Conservation (phyloP, 352 stramenopile genomes). For the Elongisporangium prolatum region DNA sequence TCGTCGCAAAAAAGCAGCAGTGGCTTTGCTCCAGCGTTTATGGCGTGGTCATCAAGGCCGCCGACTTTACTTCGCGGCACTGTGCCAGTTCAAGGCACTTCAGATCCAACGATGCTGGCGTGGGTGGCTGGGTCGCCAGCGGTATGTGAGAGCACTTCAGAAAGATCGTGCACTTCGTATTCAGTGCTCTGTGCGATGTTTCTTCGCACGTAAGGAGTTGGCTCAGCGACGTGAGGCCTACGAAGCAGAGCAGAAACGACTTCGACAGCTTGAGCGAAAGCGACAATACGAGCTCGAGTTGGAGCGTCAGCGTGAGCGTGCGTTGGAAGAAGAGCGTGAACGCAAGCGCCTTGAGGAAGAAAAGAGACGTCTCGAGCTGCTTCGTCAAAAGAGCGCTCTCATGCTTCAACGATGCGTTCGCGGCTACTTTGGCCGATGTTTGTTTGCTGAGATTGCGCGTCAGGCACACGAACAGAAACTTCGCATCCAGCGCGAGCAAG, state of each 20-base stretch:
- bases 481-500: conserved; percentile 20
- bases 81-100: conserved; percentile 29
- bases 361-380: conserved; percentile 14
- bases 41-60: conserved; percentile 30
- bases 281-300: conserved; percentile 18
- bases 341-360: conserved; percentile 12
- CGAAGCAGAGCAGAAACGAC: conserved; percentile 19
- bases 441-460: conserved; percentile 28
- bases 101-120: conserved; percentile 50
- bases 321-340: conserved; percentile 28
- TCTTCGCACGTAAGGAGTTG: conserved; percentile 31
- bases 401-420: conserved; percentile 45
- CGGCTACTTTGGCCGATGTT: conserved; percentile 41
- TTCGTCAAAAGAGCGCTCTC: conserved; percentile 30
- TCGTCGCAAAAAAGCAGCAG: conserved; percentile 1
- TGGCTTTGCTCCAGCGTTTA: conserved; percentile 24
- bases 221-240: conserved; percentile 18
- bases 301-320: conserved; percentile 22
- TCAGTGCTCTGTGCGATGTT: conserved; percentile 43
- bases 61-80: conserved; percentile 7
- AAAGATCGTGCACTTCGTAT: conserved; percentile 37
- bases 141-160: conserved; percentile 26
- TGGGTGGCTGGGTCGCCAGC: conserved; percentile 28
- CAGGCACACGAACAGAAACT: conserved; percentile 22
- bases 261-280: conserved; percentile 24